Base-by-base conservation (phyloP, 2,329 filamentous ascomycete genomes). In the Colletotrichum cereale region DNA sequence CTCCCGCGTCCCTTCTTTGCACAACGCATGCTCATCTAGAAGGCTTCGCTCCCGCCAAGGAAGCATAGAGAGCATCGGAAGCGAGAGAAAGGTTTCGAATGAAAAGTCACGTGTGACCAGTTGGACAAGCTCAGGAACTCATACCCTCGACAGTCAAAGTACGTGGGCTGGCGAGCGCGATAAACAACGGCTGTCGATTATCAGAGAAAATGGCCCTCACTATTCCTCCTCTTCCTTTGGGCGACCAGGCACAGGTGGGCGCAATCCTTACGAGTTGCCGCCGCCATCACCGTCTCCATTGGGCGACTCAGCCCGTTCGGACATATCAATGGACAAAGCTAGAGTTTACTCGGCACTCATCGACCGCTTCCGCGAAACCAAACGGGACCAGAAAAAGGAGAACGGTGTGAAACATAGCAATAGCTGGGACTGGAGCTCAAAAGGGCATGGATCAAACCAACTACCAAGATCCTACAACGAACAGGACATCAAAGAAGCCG, bases 91-190 rank as follows among this genome's bases (percentile, higher is more conserved):
- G 62, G 76, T 75, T 1, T 82, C 80, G 18, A 86, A 88, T 48
- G 86, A 89, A 26, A 88, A 83, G 74, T 92, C 90, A n/a, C 83
- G 91, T 29, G 88, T 93, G 62, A 93, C 91, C 2, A 94, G 92
- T 78, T 94, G 92, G 92, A 88, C 87, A 5, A 89, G 90, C 72
- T 92, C 91, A 0, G 88, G 87, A 1, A 84, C 85, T 2, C 86
- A 86, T 67, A 89, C 87, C 3, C 86, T 88, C 3, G 80, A 85
- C 7, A 88, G 81, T 78, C 70, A 85, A 55, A 80, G 70, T 24
- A 69, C 61, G 5, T 76, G 77, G 65, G 65, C 29, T 66, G 80
- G 77, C 1, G 85, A 88, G 71, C 81, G 86, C 83, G 83, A 88
- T 71, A 79, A 83, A 24, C 87, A 91, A 75, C 86, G 89, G 1